Evolutionary conservation across 208 protist genomes (phyloP).

Genomic region (Leishmania mexicana): DNA sequence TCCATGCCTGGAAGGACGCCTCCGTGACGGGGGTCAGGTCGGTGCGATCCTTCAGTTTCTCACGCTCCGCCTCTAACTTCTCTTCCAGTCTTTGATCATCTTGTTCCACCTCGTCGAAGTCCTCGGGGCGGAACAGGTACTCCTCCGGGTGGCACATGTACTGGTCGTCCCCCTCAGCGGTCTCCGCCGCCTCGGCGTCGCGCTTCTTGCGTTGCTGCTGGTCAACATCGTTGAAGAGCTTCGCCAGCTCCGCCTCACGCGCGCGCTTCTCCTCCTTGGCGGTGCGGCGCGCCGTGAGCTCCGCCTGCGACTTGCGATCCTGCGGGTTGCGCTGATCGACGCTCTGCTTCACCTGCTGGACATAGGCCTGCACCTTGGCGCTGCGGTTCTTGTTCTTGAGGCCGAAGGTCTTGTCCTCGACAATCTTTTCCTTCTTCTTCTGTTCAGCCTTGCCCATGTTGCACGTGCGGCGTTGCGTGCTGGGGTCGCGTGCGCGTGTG

Average conservation of each 20-base stretch:
- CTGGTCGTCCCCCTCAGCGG: conserved; percentile 38
- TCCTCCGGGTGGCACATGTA: conserved; percentile 76
- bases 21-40: conserved; percentile 86
- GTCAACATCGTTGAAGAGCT: conserved; percentile 81
- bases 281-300: conserved; percentile 61
- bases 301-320: conserved; percentile 66
- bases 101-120: conserved; percentile 87
- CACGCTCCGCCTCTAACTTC: conserved; percentile 82
- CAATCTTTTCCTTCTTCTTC: conserved; percentile 89
- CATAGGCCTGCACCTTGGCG: conserved; percentile 89
- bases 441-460: conserved; percentile 71
- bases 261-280: conserved; percentile 81
- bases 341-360: conserved; percentile 68
- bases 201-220: conserved; percentile 31
- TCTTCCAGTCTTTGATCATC: conserved; percentile 88
- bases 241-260: conserved; percentile 83
- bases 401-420: conserved; percentile 94
- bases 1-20: conserved; percentile 80
- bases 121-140: conserved; percentile 89
- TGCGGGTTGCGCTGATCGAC: conserved; percentile 69
- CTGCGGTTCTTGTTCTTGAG: conserved; percentile 95
- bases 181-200: conserved; percentile 24
- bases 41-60: conserved; percentile 69
- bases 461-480: not conserved
- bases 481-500: not conserved